These are phyloP conservation scores for Oryza rufipogon DNA, from an alignment of 176 grass and related monocot genomes.

Conservation along the genomic window DNA sequence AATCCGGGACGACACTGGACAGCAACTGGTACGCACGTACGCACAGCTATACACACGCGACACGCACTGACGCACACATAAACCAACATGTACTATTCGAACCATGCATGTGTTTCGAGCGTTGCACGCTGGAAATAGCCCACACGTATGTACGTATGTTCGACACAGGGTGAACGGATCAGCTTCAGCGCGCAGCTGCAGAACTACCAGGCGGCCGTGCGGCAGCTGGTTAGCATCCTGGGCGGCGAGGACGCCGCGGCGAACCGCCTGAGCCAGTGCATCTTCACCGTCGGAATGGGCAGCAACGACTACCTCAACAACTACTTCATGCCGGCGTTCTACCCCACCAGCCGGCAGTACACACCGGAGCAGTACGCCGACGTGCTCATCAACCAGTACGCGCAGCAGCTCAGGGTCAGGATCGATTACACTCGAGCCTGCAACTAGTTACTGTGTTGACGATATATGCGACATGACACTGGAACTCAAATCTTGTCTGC, in stretches of 20 bases:
- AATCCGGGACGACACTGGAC: conserved; percentile 84
- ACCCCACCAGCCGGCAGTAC: conserved; percentile 67
- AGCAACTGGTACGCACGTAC: conserved; percentile 60
- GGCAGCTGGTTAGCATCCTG: conserved; percentile 68
- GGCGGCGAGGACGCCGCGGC: conserved; percentile 71
- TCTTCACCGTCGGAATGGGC: conserved; percentile 87
- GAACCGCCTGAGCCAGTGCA: conserved; percentile 85
- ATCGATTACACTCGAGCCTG: background rate
- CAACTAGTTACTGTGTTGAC: too few species aligned
- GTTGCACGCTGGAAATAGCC: background rate
- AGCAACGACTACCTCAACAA: conserved; percentile 99
- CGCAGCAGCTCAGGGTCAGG: conserved; percentile 62
- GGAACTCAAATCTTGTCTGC: background rate
- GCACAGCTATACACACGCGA: too few species aligned
- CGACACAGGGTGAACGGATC: conserved; percentile 61
- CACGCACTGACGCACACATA: background rate
- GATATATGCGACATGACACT: background rate
- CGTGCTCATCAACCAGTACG: conserved; percentile 62
- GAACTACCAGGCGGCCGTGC: conserved; percentile 78
- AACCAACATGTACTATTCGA: background rate
- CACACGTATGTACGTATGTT: background rate
- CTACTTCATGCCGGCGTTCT: conserved; percentile 91
- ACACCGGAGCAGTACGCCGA: conserved; percentile 78
- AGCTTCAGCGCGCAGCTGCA: conserved; percentile 63
- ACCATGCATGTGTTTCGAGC: background rate